A percentile compares a stretch with the other conserved stretches of the same genome.
Evolutionary conservation across 192 early-diverging fungal species (phyloP).

Genomic region (Entrophospora sp.): DNA sequence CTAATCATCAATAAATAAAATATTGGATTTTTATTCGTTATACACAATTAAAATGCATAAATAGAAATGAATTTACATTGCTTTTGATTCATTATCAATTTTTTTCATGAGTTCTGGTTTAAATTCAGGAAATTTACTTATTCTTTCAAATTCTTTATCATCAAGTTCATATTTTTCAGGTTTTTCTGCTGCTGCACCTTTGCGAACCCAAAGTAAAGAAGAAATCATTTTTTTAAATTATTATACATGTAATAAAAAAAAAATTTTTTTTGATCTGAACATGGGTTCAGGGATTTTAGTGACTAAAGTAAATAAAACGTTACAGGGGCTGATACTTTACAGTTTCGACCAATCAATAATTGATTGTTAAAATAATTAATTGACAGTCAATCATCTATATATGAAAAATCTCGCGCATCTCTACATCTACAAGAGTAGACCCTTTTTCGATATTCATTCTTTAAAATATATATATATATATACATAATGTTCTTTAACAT

Average conservation of each 20-base stretch:
- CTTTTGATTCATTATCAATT: slow-evolving; percentile 29
- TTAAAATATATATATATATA: too few relatives aligned
- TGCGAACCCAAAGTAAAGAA: slow-evolving; percentile 84
- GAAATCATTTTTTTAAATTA: slow-evolving; percentile 65
- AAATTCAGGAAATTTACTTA: slow-evolving; percentile 58
- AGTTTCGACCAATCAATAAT: too few relatives aligned
- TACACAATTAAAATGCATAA: background rate
- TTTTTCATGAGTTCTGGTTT: slow-evolving; percentile 56
- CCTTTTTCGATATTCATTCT: too few relatives aligned
- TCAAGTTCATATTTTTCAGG: slow-evolving; percentile 77
- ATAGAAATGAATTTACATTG: slow-evolving; percentile 24
- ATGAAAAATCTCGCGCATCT: too few relatives aligned
- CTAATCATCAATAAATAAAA: background rate
- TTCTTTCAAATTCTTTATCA: slow-evolving; percentile 81
- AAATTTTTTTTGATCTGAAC: background rate
- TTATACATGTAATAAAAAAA: too few relatives aligned
- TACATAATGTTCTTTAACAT: too few relatives aligned
- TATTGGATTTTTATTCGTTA: background rate
- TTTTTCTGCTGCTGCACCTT: slow-evolving; percentile 77
- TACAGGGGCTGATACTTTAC: too few relatives aligned
- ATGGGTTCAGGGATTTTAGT: too few relatives aligned
- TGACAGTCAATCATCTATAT: too few relatives aligned
- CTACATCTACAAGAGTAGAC: too few relatives aligned
- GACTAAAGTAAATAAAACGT: too few relatives aligned
- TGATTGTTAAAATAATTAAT: too few relatives aligned